Evolutionary conservation across 1,284 basidiomycete genomes (phyloP).

Genomic region (Moesziomyces antarcticus): DNA sequence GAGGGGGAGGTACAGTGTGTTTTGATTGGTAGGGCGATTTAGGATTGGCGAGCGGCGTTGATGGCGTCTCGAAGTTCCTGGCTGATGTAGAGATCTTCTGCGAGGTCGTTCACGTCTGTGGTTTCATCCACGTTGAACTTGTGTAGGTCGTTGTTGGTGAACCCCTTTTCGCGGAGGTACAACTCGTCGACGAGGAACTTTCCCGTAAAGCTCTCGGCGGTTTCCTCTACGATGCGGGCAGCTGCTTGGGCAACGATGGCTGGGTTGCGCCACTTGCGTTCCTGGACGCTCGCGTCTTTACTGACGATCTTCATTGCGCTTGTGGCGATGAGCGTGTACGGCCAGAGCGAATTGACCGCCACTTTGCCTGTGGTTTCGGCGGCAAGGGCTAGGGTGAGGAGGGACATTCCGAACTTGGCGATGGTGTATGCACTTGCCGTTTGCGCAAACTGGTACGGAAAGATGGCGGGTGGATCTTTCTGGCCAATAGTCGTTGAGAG

Average conservation of each 20-base stretch:
- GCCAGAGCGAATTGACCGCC: slow-evolving; percentile 60
- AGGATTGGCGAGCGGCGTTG: slow-evolving; percentile 6
- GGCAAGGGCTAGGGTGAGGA: slow-evolving; percentile 58
- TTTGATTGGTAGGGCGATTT: background rate
- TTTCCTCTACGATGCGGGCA: slow-evolving; percentile 55
- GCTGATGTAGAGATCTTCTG: slow-evolving; percentile 64
- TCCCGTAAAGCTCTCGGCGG: slow-evolving; percentile 27
- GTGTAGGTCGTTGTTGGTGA: slow-evolving; percentile 34
- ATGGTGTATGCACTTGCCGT: slow-evolving; percentile 58
- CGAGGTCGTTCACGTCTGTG: slow-evolving; percentile 44
- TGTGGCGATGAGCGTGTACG: slow-evolving; percentile 59
- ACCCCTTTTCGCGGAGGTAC: slow-evolving; percentile 55
- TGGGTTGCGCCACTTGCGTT: slow-evolving; percentile 52
- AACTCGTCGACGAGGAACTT: slow-evolving; percentile 65
- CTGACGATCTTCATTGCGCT: slow-evolving; percentile 60
- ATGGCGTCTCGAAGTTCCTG: slow-evolving; percentile 57
- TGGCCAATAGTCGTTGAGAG: slow-evolving; percentile 46
- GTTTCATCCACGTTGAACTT: slow-evolving; percentile 33
- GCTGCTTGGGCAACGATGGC: slow-evolving; percentile 63
- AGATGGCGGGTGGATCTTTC: slow-evolving; percentile 21
- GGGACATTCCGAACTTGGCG: slow-evolving; percentile 65
- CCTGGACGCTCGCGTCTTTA: slow-evolving; percentile 46
- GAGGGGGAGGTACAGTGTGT: too few relatives aligned
- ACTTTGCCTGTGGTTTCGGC: slow-evolving; percentile 58
- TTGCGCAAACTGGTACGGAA: slow-evolving; percentile 38